Evolutionary conservation across 345 rosid genomes (phyloP), one percentile per base, ranked within the genome.

Genomic region (Citrus mangshanensis): DNA sequence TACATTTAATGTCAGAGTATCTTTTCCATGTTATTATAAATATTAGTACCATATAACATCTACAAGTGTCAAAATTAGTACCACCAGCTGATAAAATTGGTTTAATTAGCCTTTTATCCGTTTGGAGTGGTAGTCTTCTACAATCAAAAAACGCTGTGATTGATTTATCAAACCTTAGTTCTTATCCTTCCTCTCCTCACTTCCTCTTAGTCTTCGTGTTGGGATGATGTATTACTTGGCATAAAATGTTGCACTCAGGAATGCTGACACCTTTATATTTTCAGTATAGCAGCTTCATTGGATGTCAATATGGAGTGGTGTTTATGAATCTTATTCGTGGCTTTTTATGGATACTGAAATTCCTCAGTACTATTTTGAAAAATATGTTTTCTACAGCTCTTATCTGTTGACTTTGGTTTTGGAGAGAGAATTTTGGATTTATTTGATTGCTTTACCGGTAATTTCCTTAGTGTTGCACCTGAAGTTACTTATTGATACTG

Each of bases 401-500:
- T 49, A 2, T 12, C 21, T 22, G 16, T 54, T 49, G 27, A 24
- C 14, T 49, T 49, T 54, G 42, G 35, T 35, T 66, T 65, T 34
- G 24, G 40, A 13, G 32, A 12, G n/a, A 54, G 72, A 30, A 54
- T 2, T 66, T 18, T 34, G 7, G 51, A 54, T 76, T 67, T 67
- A 18, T 56, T 35, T 62, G n/a, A 9, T 38, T 34, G 14, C 35
- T 13, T 7, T 62, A 28, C 66, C 7, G 46, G 28, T n/a, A 21
- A 49, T 24, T 18, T 21, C 46, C 27, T 42, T 4, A 25, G 24
- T 54, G 10, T 34, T 55, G 6, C 22, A 42, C 40, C 51, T 62
- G 55, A 64, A 54, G 42, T 68, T 16, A 69, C 35, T 27, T n/a
- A 25, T 13, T 81, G 59, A 66, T 78, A 25, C 56, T 74, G 34